phyloP scores from a whole-genome alignment of 164 flowering plant genomes.

The Akebia trifoliata region DNA sequence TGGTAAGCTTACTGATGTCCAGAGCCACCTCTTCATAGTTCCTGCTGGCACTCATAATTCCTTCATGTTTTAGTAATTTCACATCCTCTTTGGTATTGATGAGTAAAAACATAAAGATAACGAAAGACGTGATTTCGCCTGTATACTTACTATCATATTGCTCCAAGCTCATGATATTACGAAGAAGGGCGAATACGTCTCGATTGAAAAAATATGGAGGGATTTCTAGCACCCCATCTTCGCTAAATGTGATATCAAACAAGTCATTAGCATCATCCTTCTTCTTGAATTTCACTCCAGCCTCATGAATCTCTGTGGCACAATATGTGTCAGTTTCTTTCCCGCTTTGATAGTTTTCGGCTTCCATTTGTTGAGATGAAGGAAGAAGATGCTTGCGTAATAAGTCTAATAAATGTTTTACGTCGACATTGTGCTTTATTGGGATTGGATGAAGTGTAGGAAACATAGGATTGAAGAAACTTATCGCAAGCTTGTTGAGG shows the following conservation, averaged over 20 bases:
- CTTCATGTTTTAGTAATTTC: too few species aligned
- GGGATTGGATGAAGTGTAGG: not conserved
- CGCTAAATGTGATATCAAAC: not conserved
- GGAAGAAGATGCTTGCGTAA: not conserved
- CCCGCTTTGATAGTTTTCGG: not conserved
- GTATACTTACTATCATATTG: not conserved
- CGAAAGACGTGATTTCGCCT: not conserved
- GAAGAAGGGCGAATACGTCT: not conserved
- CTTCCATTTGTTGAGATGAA: not conserved
- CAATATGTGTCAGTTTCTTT: not conserved
- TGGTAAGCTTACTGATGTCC: too few species aligned
- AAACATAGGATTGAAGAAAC: constrained; percentile 6
- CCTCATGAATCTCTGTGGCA: constrained; percentile 1
- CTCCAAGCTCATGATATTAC: constrained; percentile 3
- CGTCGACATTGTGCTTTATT: not conserved
- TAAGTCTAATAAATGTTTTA: not conserved
- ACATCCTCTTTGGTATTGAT: too few species aligned
- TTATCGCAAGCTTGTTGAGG: not conserved
- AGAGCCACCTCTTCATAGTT: too few species aligned
- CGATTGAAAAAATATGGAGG: not conserved
- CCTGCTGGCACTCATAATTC: too few species aligned
- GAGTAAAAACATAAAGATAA: too few species aligned
- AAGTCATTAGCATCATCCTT: not conserved
- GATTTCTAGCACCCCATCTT: not conserved
- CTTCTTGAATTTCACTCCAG: constrained; percentile 10